A percentile compares a stretch with the other conserved stretches of the same genome.
Evolutionary conservation across 768 basidiomycete species (phyloP).

Genomic region (Pleurotus tuoliensis): DNA sequence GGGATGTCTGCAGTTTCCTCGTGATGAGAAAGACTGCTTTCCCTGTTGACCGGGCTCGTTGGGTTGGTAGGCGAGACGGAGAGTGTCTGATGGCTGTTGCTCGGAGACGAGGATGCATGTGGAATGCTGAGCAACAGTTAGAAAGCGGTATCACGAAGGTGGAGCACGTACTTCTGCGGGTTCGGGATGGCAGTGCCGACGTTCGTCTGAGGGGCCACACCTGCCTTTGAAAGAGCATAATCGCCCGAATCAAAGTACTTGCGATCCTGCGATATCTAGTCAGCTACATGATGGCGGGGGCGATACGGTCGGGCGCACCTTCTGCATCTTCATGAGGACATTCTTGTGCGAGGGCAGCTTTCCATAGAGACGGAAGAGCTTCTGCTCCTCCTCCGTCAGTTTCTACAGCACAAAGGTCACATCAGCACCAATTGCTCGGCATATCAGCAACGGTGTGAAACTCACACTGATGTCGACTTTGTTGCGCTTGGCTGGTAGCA

Average conservation of each 20-base stretch:
- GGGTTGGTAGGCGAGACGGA: conserved; percentile 76
- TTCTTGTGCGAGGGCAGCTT: conserved; percentile 94
- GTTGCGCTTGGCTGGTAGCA: conserved; percentile 80
- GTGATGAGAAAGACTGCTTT: conserved; percentile 47
- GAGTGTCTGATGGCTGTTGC: conserved; percentile 49
- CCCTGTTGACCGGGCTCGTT: conserved; percentile 61
- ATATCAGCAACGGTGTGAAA: conserved; percentile 9
- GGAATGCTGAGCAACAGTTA: conserved; percentile 63
- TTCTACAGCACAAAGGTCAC: conserved; percentile 41
- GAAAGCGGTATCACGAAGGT: conserved; percentile 7
- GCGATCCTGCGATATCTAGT: conserved; percentile 64
- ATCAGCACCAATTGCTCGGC: conserved; percentile 17
- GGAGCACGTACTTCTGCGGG: conserved; percentile 79
- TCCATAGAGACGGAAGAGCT: conserved; percentile 92
- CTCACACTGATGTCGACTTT: conserved; percentile 93
- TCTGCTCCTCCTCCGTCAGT: conserved; percentile 85
- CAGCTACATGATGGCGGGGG: conserved; percentile 10
- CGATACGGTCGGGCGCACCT: conserved; percentile 44
- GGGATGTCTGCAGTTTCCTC: conserved; percentile 26
- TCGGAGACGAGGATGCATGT: conserved; percentile 76
- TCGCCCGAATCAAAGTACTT: conserved; percentile 99
- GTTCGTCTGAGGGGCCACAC: conserved; percentile 78
- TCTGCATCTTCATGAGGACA: conserved; percentile 90
- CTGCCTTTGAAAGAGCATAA: conserved; percentile 95
- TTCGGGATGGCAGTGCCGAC: conserved; percentile 98